Base-by-base conservation (phyloP, 805 yeast genomes). In the Candida alai region DNA sequence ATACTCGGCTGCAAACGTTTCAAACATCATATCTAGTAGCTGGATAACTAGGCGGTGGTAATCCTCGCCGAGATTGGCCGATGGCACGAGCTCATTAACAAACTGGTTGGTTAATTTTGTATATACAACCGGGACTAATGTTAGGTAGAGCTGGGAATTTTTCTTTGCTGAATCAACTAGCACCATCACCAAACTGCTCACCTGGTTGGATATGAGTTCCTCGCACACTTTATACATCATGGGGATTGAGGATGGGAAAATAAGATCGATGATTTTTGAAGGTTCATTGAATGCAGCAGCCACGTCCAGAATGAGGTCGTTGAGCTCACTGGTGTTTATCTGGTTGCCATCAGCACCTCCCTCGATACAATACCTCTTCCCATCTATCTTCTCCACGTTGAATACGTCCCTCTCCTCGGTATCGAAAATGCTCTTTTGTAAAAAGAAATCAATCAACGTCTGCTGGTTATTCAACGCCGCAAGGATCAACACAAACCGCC, bases 211-310 rank as follows among this genome's bases (percentile, higher is more conserved):
- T 2, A 66, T 56, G 24, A 74, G 54, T 29, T 66, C 72, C 42
- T 74, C 78, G 30, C 71, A 54, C 4, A 74, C 62, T 35, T 68
- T 64, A 43, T 60, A 59, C 66, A 67, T 65, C 60, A 72, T 70
- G 1, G 76, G 75, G 6, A 62, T 57, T 3, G 60, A 39, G 12
- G 43, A 53, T 2, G 75, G 74, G 42, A 75, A 74, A 2, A 72
- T 60, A 8, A 43, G 38, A 39, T 72, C 75, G 13, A 73, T 62
- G 1, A 59, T 55, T 6, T 40, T 34, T 6, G 69, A 51, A 30
- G 68, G 63, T 11, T 58, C 48, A 40, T 68, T 60, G 47, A 75
- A 60, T 2, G 52, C 45, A 1, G 45, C 40, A 1, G 68, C 65
- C 7, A 72, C 35, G 7, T 56, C 57, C 0, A 24, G 31, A 19